Base-by-base conservation (phyloP, 306 rosid species). In the Prunus mira region DNA sequence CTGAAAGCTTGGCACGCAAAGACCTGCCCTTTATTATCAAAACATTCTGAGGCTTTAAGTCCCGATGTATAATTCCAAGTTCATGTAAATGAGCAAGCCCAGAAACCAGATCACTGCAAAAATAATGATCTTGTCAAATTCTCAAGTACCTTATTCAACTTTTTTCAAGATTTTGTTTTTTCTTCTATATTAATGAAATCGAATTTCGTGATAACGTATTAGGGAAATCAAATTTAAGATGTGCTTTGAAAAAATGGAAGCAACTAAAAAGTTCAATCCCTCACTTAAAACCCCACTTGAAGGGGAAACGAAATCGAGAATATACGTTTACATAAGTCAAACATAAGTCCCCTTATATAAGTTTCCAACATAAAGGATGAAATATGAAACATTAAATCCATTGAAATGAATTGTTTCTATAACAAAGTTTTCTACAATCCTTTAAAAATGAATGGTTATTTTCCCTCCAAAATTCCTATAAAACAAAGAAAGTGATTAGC, bases 11-110 rank as follows among this genome's bases (percentile, higher is more conserved):
- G 24, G 84, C 84, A 11, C 50, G 32, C 27, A 81, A 71, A 57
- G 57, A 71, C 51, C 49, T 71, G 63, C 79, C 81, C 27, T 64
- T 81, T 67, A 51, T 65, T 20, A 81, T 71, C 81, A 81, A 81
- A 46, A 81, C 84, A 76, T 81, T 81, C 43, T 81, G 84, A 56
- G 84, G 84, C 70, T 81, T 81, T 65, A 81, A 70, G 72, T 81
- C 84, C 67, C 84, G 81, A 38, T 81, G 84, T 46, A 81, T 71
- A 60, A 81, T 81, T 47, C 84, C 84, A 76, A 81, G 78, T 71
- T 81, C 75, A 76, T 81, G 84, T 80, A 81, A 71, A 76, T 81
- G 84, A 28, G 68, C 69, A 34, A 81, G 72, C 67, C 84, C 84
- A 64, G 81, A 81, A 41, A 81, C 81, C 51, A 81, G 65, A 65